Evolutionary conservation across 2,329 filamentous ascomycete genomes (phyloP), one percentile per base, ranked within the genome.

Genomic region (Ampelomyces quisqualis): DNA sequence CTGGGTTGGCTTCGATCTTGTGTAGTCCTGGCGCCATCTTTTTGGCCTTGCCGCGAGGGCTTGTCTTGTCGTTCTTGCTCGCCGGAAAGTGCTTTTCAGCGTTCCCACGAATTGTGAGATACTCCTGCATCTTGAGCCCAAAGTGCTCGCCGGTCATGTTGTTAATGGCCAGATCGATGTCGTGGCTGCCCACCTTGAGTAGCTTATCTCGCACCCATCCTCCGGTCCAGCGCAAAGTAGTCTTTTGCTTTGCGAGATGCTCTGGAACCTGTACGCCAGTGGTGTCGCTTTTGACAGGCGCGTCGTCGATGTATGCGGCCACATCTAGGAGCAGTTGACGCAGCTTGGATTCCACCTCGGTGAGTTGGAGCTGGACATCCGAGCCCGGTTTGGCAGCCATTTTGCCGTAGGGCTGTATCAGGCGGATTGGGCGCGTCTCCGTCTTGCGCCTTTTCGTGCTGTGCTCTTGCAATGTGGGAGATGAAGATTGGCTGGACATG

Each of bases 161-260:
- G 71, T 90, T 90, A 73, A 94, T 88, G 38, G 86, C 87, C 6
- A 88, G 84, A 64, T 94, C 88, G 49, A 94, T 90, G 62, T 94
- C 88, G 62, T 90, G 78, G 59, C 85, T 89, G 44, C 76, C 76
- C 9, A 82, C 76, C 14, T 82, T 81, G 3, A 93, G 77, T 2
- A 93, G 77, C 70, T 88, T 90, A 72, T 94, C 88, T 27, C 88
- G 84, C 8, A 93, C 88, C 88, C 88, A 94, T 18, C 88, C 88
- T 43, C 88, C 88, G 0, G 88, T 88, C 79, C 86, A 91, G 34
- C 88, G 83, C 31, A 93, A 73, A 13, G 84, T 73, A 10, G 73
- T 60, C 26, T 73, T 73, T 45, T 75, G 65, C 20, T 71, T 67
- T 41, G 65, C 58, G 55, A 79, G 60, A 35, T 75, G 59, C 32